Evolutionary conservation across 192 early-diverging fungal species (phyloP).

Genomic region (Podila verticillata): DNA sequence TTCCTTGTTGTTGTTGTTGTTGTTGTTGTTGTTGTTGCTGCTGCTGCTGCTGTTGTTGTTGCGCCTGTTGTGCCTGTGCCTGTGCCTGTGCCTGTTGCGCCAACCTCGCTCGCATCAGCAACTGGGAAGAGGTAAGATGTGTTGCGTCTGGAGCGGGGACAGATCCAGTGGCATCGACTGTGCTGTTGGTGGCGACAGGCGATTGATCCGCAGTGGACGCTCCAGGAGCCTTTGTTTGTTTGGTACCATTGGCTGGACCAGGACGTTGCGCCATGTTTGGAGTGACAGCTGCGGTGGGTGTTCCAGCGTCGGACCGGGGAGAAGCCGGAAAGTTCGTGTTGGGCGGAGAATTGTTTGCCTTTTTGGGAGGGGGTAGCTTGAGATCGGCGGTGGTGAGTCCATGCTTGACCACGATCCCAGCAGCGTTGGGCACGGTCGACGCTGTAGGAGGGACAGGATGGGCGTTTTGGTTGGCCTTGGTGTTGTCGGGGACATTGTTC

Average conservation of each 20-base stretch:
- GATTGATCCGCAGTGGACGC: neutral
- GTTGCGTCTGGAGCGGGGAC: slow-evolving; percentile 1
- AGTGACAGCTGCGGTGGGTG: slow-evolving; percentile 6
- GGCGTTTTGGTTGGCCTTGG: neutral
- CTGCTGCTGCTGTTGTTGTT: slow-evolving; percentile 12
- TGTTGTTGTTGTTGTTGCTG: neutral
- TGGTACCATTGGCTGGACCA: neutral
- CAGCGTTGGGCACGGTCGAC: neutral
- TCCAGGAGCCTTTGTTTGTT: neutral
- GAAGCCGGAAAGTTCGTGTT: slow-evolving; percentile 24
- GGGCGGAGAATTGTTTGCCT: slow-evolving; percentile 34
- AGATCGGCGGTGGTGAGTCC: slow-evolving; percentile 41
- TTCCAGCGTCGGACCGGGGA: slow-evolving; percentile 22
- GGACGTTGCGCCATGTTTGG: neutral
- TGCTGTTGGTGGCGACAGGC: neutral
- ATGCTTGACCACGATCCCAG: slow-evolving; percentile 16
- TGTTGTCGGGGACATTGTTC: neutral
- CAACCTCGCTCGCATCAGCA: slow-evolving; percentile 17
- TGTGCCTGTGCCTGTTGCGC: slow-evolving; percentile 6
- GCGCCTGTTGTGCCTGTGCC: slow-evolving; percentile 9
- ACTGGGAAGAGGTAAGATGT: slow-evolving; percentile 15
- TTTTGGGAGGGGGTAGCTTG: slow-evolving; percentile 35
- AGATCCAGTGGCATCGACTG: neutral
- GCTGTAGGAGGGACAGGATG: neutral
- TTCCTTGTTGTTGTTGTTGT: slow-evolving; percentile 22